Conservation (phyloP, 352 stramenopile species). For the Peronospora belbahrii region DNA sequence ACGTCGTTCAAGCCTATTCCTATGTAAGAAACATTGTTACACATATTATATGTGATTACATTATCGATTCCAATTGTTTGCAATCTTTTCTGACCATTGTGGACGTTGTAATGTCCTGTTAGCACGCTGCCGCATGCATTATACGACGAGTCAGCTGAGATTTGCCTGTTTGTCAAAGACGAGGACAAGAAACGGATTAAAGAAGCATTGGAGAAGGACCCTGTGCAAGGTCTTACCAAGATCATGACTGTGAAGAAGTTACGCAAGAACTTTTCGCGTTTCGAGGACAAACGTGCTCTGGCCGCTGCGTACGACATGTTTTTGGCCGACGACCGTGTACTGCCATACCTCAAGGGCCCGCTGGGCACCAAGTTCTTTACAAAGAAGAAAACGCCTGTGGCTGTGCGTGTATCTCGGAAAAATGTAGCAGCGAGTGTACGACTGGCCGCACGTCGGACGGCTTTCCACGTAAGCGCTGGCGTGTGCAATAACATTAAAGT, state of each 20-base stretch:
- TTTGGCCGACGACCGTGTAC: conserved; percentile 66
- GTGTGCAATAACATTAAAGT: conserved; percentile 88
- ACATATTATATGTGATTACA: no score
- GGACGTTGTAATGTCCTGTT: neutral
- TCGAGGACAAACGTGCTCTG: conserved; percentile 68
- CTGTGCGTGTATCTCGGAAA: conserved; percentile 70
- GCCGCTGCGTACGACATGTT: conserved; percentile 70
- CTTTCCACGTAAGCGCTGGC: conserved; percentile 77
- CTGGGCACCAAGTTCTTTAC: conserved; percentile 67
- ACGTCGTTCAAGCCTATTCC: conserved; percentile 60
- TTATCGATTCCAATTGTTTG: neutral
- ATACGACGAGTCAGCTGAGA: conserved; percentile 45
- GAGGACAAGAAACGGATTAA: conserved; percentile 82
- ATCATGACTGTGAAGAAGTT: conserved; percentile 81
- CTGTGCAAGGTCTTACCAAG: conserved; percentile 53
- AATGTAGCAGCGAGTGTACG: conserved; percentile 41
- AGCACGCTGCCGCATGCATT: conserved; percentile 58
- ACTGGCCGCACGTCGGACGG: conserved; percentile 54
- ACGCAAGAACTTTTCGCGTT: conserved; percentile 68
- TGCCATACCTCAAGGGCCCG: conserved; percentile 61
- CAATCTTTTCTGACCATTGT: conserved; percentile 4
- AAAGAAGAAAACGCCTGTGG: conserved; percentile 74
- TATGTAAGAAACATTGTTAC: conserved; percentile 33
- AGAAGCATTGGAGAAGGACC: conserved; percentile 46
- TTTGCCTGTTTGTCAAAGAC: conserved; percentile 80